Percentiles rank a stretch among this genome's conserved stretches.
Evolutionary conservation across 306 rosid genomes (phyloP).

Genomic region (Alnus rubra): DNA sequence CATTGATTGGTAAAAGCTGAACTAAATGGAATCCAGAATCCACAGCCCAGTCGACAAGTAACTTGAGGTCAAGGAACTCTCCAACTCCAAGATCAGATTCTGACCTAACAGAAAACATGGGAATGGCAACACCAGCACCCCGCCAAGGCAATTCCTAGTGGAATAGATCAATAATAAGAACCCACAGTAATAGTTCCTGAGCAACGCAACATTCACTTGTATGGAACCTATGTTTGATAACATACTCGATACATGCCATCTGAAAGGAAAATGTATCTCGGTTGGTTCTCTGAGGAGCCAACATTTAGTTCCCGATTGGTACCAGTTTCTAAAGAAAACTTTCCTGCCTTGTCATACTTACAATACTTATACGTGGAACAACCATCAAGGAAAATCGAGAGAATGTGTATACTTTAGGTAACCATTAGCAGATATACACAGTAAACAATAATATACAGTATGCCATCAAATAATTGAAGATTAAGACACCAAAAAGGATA

Average conservation of each 20-base stretch:
- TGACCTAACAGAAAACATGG: slow-evolving; percentile 93
- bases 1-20: slow-evolving; percentile 95
- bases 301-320: slow-evolving; percentile 64
- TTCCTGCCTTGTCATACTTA: slow-evolving; percentile 64
- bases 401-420: slow-evolving; percentile 6
- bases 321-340: slow-evolving; percentile 62
- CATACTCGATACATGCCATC: slow-evolving; percentile 93
- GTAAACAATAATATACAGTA: slow-evolving; percentile 10
- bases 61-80: slow-evolving; percentile 94
- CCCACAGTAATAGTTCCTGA: neutral
- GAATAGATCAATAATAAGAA: slow-evolving; percentile 29
- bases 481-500: slow-evolving; percentile 58
- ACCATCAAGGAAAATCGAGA: slow-evolving; percentile 51
- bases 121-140: slow-evolving; percentile 92
- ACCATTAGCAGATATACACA: slow-evolving; percentile 13
- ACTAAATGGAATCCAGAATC: slow-evolving; percentile 91
- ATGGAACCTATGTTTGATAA: slow-evolving; percentile 15
- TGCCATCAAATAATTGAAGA: slow-evolving; percentile 16
- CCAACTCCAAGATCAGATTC: slow-evolving; percentile 95
- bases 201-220: slow-evolving; percentile 19
- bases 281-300: slow-evolving; percentile 53
- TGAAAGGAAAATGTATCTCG: slow-evolving; percentile 60
- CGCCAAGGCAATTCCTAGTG: slow-evolving; percentile 85
- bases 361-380: slow-evolving; percentile 78
- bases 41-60: slow-evolving; percentile 91